Conservation (phyloP, 768 basidiomycete genomes). For the Amanita inopinata region DNA sequence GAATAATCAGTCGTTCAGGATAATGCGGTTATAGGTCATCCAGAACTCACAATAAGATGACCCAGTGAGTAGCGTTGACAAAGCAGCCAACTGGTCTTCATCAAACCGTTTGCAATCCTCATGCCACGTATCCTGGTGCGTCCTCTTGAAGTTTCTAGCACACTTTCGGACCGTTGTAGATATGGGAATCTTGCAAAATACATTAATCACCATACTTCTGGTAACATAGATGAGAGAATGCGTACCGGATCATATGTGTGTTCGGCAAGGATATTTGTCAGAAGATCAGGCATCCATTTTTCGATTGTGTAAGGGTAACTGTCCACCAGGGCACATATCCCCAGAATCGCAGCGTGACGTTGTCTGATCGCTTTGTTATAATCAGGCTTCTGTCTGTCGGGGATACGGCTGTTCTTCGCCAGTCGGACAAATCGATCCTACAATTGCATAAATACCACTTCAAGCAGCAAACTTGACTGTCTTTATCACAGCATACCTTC, state of each 20-base stretch:
- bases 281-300: slow-evolving; percentile 82
- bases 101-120: slow-evolving; percentile 81
- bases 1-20: slow-evolving; percentile 5
- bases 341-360: slow-evolving; percentile 86
- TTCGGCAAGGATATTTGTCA: slow-evolving; percentile 70
- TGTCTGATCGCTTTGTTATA: slow-evolving; percentile 69
- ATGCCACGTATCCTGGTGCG: slow-evolving; percentile 85
- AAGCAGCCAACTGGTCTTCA: slow-evolving; percentile 72
- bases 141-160: slow-evolving; percentile 72
- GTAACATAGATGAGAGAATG: slow-evolving; percentile 8
- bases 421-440: slow-evolving; percentile 77
- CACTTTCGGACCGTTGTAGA: slow-evolving; percentile 77
- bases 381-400: slow-evolving; percentile 46
- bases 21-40: slow-evolving; percentile 2
- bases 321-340: slow-evolving; percentile 88
- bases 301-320: slow-evolving; percentile 96
- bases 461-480: neutral
- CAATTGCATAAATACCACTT: neutral
- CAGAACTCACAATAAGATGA: slow-evolving; percentile 65
- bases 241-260: slow-evolving; percentile 79
- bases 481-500: slow-evolving; percentile 33
- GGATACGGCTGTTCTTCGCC: slow-evolving; percentile 58
- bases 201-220: slow-evolving; percentile 11
- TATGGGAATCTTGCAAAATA: slow-evolving; percentile 54
- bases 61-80: slow-evolving; percentile 79